phyloP scores from a whole-genome alignment of 495 filamentous ascomycete species.

The Neurospora sp. region DNA sequence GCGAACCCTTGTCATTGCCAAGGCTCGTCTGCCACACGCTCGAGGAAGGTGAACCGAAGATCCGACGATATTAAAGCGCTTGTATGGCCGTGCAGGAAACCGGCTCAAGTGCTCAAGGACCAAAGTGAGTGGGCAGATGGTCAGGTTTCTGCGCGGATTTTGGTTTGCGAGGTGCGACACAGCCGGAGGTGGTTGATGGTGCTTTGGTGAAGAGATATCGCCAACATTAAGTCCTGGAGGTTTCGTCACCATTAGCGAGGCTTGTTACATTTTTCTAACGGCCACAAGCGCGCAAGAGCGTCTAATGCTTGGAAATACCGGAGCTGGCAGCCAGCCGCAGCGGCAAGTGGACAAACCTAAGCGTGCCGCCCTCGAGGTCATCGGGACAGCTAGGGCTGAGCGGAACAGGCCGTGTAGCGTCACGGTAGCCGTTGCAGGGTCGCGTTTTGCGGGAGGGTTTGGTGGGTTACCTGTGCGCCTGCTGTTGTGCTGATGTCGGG shows the following conservation, averaged over 20 bases:
- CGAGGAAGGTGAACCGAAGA: conserved; percentile 16
- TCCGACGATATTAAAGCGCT: conserved; percentile 11
- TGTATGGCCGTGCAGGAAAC: conserved; percentile 5
- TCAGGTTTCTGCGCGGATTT: background rate
- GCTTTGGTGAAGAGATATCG: background rate
- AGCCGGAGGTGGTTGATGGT: background rate
- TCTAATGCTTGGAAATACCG: background rate
- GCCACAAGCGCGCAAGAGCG: background rate
- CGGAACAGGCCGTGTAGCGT: background rate
- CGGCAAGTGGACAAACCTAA: background rate
- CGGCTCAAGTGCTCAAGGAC: background rate
- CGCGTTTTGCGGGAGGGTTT: background rate
- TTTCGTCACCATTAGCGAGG: background rate
- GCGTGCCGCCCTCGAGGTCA: background rate
- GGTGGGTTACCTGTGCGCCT: background rate
- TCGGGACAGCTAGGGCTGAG: background rate
- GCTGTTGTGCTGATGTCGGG: background rate
- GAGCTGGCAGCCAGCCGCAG: background rate
- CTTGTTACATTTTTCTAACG: background rate
- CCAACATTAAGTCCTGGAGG: background rate
- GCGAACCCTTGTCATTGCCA: background rate
- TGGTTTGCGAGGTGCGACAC: background rate
- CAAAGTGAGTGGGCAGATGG: background rate
- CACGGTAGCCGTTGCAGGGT: background rate
- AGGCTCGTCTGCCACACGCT: conserved; percentile 12